Evolutionary conservation across 2,329 filamentous ascomycete genomes (phyloP).

Genomic region (Microsporum audouinii): DNA sequence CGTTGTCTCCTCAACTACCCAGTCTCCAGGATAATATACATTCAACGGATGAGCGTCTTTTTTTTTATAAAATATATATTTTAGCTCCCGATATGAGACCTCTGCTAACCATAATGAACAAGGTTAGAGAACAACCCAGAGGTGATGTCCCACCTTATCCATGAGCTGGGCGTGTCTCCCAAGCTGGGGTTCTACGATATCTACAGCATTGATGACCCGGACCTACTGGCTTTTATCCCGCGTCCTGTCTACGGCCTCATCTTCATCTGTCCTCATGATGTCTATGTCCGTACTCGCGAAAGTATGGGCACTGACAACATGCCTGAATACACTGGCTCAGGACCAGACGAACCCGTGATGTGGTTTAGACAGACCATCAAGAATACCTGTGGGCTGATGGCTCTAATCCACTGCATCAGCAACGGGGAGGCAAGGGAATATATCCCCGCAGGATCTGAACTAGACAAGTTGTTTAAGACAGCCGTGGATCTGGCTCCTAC

Average conservation of each 20-base stretch:
- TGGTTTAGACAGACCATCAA: constrained; percentile 51
- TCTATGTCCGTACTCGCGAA: constrained; percentile 34
- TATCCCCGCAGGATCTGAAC: constrained; percentile 33
- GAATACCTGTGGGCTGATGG: constrained; percentile 49
- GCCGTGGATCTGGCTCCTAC: constrained; percentile 35
- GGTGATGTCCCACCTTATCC: constrained; percentile 41
- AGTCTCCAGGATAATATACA: not conserved
- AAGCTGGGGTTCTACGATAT: constrained; percentile 44
- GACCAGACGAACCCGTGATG: constrained; percentile 41
- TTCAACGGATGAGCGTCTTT: not conserved
- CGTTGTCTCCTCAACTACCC: not conserved
- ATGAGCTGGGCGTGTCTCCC: constrained; percentile 38
- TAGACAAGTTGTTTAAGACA: constrained; percentile 36
- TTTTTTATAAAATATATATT: not conserved
- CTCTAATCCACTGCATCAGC: constrained; percentile 42
- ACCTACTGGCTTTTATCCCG: constrained; percentile 40
- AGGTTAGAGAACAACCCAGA: constrained; percentile 45
- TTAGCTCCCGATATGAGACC: not conserved
- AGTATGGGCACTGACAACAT: constrained; percentile 30
- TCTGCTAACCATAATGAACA: constrained; percentile 11
- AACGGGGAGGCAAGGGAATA: constrained; percentile 39
- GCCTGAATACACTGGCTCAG: constrained; percentile 36
- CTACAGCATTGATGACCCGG: constrained; percentile 41
- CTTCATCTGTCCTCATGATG: constrained; percentile 39
- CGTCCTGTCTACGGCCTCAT: constrained; percentile 42